These are phyloP conservation scores for Hymenoscyphus salicellus DNA, from an alignment of 2,329 filamentous ascomycete species.

Conservation along the genomic window DNA sequence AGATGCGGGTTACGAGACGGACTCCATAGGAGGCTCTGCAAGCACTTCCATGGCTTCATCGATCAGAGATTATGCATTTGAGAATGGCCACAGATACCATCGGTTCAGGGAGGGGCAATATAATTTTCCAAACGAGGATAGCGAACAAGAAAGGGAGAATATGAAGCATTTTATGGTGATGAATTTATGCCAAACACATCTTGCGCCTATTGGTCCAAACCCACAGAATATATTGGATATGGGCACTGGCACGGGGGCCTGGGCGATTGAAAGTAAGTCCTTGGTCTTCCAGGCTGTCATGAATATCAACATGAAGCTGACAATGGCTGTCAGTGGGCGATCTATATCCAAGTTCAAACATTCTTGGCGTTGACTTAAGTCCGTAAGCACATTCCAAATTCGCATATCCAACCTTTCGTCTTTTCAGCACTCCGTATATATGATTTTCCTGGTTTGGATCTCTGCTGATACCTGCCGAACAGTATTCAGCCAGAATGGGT, in stretches of 20 bases:
- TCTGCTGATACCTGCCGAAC: background rate
- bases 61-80: constrained; percentile 48
- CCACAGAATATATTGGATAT: constrained; percentile 55
- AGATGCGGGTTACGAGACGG: constrained; percentile 34
- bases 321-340: constrained; percentile 50
- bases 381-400: constrained; percentile 35
- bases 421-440: too few species aligned
- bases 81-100: constrained; percentile 60
- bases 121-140: constrained; percentile 59
- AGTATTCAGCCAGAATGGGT: constrained; percentile 55
- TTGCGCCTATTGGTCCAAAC: constrained; percentile 48
- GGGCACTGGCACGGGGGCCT: constrained; percentile 57
- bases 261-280: constrained; percentile 52
- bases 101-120: constrained; percentile 53
- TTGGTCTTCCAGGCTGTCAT: background rate
- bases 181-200: constrained; percentile 36
- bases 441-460: background rate
- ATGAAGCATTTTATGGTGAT: constrained; percentile 42
- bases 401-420: background rate
- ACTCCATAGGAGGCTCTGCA: constrained; percentile 22
- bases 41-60: constrained; percentile 32
- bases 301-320: background rate
- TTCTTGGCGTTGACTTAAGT: constrained; percentile 55
- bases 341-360: constrained; percentile 43
- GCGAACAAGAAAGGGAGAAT: constrained; percentile 57